Evolutionary conservation across 73 alveolate species (phyloP).

Genomic region (Tetrahymena malaccensis): DNA sequence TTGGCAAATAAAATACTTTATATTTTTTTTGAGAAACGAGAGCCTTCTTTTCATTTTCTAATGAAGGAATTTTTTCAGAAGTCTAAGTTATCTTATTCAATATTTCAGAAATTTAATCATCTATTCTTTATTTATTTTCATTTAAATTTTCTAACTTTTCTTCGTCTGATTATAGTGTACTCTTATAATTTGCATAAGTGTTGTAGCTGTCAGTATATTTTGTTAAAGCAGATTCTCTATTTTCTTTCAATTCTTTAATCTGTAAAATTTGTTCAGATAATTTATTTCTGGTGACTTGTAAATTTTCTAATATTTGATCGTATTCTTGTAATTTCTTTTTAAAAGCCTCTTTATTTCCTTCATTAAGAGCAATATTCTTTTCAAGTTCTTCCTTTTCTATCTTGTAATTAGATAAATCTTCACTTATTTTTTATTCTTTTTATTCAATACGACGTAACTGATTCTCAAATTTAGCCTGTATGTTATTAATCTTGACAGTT

Average conservation of each 20-base stretch:
- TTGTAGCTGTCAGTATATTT: not conserved
- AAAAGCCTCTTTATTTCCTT: not conserved
- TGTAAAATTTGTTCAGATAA: not conserved
- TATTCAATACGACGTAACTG: not conserved
- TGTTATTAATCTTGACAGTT: not conserved
- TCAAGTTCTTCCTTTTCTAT: not conserved
- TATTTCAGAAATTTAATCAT: not conserved
- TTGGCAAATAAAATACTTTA: not conserved
- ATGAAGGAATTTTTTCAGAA: not conserved
- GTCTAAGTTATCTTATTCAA: not conserved
- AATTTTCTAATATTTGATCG: not conserved
- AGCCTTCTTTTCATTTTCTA: not conserved
- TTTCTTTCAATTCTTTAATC: not conserved
- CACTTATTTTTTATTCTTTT: not conserved
- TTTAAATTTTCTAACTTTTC: not conserved
- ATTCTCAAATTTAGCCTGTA: not conserved
- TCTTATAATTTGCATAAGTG: not conserved
- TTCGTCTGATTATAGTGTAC: not conserved
- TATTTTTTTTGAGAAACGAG: not conserved
- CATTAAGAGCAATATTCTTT: not conserved
- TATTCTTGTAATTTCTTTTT: not conserved
- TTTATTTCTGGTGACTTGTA: not conserved
- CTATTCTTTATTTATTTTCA: not conserved
- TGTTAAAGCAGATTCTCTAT: not conserved
- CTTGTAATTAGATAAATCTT: not conserved